phyloP scores from a whole-genome alignment of 2,329 filamentous ascomycete species.

The Zarea fungicola region DNA sequence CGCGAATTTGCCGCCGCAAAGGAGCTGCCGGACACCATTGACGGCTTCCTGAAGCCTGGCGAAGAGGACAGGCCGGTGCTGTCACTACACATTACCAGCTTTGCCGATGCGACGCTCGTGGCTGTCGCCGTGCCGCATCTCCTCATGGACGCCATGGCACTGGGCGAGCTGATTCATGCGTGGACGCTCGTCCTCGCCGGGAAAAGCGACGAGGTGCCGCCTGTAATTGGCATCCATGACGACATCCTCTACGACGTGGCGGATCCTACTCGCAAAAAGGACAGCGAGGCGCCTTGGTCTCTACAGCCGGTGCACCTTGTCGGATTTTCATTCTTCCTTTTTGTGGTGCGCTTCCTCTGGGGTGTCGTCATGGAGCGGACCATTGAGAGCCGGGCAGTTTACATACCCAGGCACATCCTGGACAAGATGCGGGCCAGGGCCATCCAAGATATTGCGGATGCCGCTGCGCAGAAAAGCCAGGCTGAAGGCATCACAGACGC shows the following conservation, averaged over 20 bases:
- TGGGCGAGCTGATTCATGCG: conserved; percentile 33
- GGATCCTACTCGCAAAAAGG: background rate
- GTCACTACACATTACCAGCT: conserved; percentile 40
- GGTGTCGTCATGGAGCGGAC: background rate
- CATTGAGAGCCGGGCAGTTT: conserved; percentile 23
- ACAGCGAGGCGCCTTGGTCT: background rate
- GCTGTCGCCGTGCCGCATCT: conserved; percentile 40
- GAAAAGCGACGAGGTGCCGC: conserved; percentile 32
- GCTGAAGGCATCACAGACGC: too few relatives aligned
- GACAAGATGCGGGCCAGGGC: conserved; percentile 25
- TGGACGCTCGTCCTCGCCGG: conserved; percentile 41
- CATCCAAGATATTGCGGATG: conserved; percentile 13
- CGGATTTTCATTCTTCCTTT: conserved; percentile 24
- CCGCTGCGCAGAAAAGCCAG: too few relatives aligned
- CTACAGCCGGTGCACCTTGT: conserved; percentile 17
- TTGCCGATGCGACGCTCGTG: conserved; percentile 43
- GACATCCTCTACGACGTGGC: conserved; percentile 5
- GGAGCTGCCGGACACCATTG: background rate
- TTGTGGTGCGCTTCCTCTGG: conserved; percentile 25
- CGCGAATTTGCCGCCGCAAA: background rate
- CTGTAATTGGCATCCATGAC: conserved; percentile 15
- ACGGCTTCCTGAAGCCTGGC: background rate
- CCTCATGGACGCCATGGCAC: conserved; percentile 39
- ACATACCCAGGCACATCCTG: conserved; percentile 29
- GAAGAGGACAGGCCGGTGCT: conserved; percentile 37